Evolutionary conservation across 768 basidiomycete species (phyloP), one percentile per base, ranked within the genome.

Genomic region (Leccinum uliginosum): DNA sequence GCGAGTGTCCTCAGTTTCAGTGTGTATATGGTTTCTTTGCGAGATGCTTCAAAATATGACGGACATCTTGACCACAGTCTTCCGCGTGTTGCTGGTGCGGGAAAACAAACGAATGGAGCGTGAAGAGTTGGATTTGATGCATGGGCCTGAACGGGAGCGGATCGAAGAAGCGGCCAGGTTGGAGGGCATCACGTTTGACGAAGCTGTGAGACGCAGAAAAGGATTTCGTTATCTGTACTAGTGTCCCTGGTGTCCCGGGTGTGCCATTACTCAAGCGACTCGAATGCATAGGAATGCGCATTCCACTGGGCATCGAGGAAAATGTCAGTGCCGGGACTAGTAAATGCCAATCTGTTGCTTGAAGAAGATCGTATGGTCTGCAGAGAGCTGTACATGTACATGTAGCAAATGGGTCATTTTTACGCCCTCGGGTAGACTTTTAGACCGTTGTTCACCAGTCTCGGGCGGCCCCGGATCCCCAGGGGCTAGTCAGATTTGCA

Each of bases 211-310:
- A 62, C 77, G 78, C 55, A 76, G 79, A 60, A 83, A 76, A 66
- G 80, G 81, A 0, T 85, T 83, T 73, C 73, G 84, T 38, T 85
- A 83, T 64, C 65, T 85, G 51, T 79, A 81, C 56, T 85, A 64
- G 74, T 40, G 19, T 7, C 27, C 17, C 26, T 17, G 26, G n/a
- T n/a, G n/a, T n/a, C n/a, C n/a, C 9, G 38, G 40, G 11, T 10
- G n/a, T 11, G 40, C 21, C 40, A 11, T 19, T 43, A 26, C 26
- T 24, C 10, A 12, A 21, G n/a, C 7, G 8, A 35, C 7, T 35
- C 14, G 34, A 14, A n/a, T 38, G 29, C 11, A 29, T 29, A 11
- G 29, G 10, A 10, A 29, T 29, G 29, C 29, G 29, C 0, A 10
- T 12, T n/a, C n/a, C n/a, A n/a, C n/a, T n/a, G n/a, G n/a, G n/a